Evolutionary conservation across 192 early-diverging fungal genomes (phyloP).

Genomic region (Chytriomyces sp.): DNA sequence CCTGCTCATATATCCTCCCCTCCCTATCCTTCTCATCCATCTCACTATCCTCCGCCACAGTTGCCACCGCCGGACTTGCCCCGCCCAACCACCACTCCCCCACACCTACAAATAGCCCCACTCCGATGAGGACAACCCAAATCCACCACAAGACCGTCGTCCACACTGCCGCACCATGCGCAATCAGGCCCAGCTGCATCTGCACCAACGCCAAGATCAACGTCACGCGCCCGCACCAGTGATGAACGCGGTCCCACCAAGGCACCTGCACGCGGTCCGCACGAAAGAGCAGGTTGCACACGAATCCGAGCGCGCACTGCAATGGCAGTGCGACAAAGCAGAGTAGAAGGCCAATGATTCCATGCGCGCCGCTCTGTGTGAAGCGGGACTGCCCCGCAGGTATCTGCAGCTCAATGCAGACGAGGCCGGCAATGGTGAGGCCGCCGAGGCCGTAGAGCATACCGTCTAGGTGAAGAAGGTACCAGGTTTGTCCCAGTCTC

Average conservation of each 20-base stretch:
- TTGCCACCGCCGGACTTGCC: background rate
- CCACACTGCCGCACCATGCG: background rate
- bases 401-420: slow-evolving; percentile 29
- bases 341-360: slow-evolving; percentile 7
- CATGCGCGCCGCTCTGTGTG: background rate
- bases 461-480: slow-evolving; percentile 38
- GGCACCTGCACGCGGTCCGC: slow-evolving; percentile 31
- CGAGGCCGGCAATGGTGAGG: slow-evolving; percentile 14
- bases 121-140: background rate
- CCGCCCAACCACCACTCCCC: slow-evolving; percentile 2
- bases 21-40: too few species aligned
- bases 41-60: too few species aligned
- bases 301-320: slow-evolving; percentile 44
- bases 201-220: slow-evolving; percentile 40
- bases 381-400: background rate
- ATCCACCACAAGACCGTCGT: background rate
- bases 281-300: slow-evolving; percentile 32
- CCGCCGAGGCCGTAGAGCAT: slow-evolving; percentile 23
- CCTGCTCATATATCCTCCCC: too few species aligned
- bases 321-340: slow-evolving; percentile 30
- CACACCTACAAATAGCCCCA: background rate
- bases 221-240: slow-evolving; percentile 45
- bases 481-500: slow-evolving; percentile 48
- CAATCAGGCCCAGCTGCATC: slow-evolving; percentile 36
- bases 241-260: slow-evolving; percentile 45